Evolutionary conservation across 352 stramenopile species (phyloP), one percentile per base, ranked within the genome.

Genomic region (Phytophthora fragariae): DNA sequence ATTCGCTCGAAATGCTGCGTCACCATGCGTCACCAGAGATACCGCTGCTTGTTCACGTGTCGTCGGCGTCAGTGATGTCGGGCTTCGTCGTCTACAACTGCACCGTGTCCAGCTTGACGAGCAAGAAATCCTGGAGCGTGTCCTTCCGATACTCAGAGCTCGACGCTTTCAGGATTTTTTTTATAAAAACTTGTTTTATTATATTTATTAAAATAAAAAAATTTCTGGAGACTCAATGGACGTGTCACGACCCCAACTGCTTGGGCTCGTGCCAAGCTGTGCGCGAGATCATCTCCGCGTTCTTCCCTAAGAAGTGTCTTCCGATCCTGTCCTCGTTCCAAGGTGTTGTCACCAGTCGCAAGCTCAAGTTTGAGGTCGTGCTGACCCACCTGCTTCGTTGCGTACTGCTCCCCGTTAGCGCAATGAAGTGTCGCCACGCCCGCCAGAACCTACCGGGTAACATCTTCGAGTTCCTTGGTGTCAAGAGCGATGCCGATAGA

Each of bases 121-220:
- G 73, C 62, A 75, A 79, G 55, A 79, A 75, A 62, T 73, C 59
- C 21, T 88, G 82, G 80, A 62, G 39, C 12, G 77, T 82, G 29
- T 75, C 78, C 53, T 88, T 87, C 71, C 81, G 80, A 10, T 88
- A 85, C 77, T 88, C 81, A 24, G 82, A 89, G 73, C 86, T 91
- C 49, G 58, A 73, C 37, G 72, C 69, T 2, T 88, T 91, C 65
- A 79, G 82, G 52, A n/a, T n/a, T n/a, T n/a, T n/a, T n/a, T n/a
- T n/a, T n/a, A n/a, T n/a, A n/a, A n/a, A n/a, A n/a, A n/a, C n/a
- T n/a, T n/a, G n/a, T n/a, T n/a, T n/a, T n/a, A n/a, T n/a, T n/a
- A n/a, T n/a, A n/a, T n/a, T n/a, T n/a, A n/a, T n/a, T n/a, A n/a
- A n/a, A n/a, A n/a, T n/a, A n/a, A n/a, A n/a, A n/a, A n/a, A n/a